Evolutionary conservation across 208 protist genomes (phyloP), one percentile per base, ranked within the genome.

Genomic region (Wallacemonas collosoma): DNA sequence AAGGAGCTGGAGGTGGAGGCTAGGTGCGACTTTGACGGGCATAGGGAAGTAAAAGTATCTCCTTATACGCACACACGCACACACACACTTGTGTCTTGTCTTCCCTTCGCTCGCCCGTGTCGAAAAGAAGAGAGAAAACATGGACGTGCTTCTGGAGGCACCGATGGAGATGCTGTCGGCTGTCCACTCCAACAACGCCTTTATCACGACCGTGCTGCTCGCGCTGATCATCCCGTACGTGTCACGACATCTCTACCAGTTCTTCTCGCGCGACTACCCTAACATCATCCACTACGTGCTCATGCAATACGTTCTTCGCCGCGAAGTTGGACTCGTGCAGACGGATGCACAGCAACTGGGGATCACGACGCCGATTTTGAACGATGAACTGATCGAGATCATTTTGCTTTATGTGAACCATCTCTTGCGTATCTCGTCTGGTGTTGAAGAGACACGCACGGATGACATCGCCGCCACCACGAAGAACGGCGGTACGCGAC

Each of bases 231-330:
- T 86, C 3, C 87, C 87, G 1, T 66, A 76, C 66, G 17, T 89
- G n/a, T 71, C 60, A 17, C 35, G 64, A 17, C 66, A 68, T 0
- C 8, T 89, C 35, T 73, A 79, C 41, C 8, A 57, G 50, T 88
- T 93, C 60, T 73, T 91, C 48, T 63, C 56, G 3, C 68, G 84
- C 26, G 76, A 68, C n/a, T 91, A 86, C 84, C 87, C 87, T 5
- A 68, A 53, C 39, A 51, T 66, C 38, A 36, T 79, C 15, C 66
- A 73, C 53, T 41, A 57, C 39, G 8, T 81, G 9, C 53, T 75
- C 45, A 61, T 51, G 14, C 26, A 53, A 12, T 76, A 74, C 61
- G 51, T 79, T 26, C 44, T 82, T 0, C 78, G 81, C 57, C 74
- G 75, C 15, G 65, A 44, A 72, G 47, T 79, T 70, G 9, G 58